Conservation (phyloP, 2,329 filamentous ascomycete genomes). For the Apiospora sp. region DNA sequence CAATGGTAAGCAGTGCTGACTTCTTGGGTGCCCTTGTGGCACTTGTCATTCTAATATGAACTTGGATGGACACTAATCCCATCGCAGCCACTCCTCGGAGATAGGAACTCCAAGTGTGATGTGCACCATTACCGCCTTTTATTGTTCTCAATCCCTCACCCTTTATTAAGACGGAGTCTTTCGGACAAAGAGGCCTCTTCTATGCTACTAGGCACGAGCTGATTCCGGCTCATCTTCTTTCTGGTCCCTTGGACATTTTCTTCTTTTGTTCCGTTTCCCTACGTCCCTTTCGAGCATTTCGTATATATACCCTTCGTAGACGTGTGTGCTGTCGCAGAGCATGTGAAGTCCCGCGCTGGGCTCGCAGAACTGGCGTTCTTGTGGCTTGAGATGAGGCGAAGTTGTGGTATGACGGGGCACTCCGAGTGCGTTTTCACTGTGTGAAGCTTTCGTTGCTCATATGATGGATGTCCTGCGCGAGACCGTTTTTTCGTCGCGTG, state of each 20-base stretch:
- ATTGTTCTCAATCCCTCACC: not conserved
- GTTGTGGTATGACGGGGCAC: not conserved
- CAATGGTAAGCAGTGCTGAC: slow-evolving; percentile 54
- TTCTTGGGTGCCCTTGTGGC: not conserved
- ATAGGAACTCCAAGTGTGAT: slow-evolving; percentile 39
- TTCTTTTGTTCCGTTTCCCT: not conserved
- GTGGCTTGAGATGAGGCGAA: slow-evolving; percentile 9
- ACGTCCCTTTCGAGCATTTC: slow-evolving; percentile 12
- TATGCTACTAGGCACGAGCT: not conserved
- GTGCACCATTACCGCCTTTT: not conserved
- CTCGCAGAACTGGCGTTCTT: slow-evolving; percentile 8
- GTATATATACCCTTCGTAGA: slow-evolving; percentile 22
- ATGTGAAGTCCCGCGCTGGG: not conserved
- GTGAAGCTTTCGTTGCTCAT: not conserved
- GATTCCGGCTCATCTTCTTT: not conserved
- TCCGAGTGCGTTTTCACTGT: not conserved
- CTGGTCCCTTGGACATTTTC: slow-evolving; percentile 2
- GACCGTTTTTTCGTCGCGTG: not conserved
- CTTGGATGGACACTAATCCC: slow-evolving; percentile 26
- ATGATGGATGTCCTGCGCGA: not conserved
- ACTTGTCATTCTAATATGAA: not conserved
- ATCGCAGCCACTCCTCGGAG: slow-evolving; percentile 42
- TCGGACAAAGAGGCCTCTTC: slow-evolving; percentile 4
- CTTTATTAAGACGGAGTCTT: not conserved
- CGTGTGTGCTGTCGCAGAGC: slow-evolving; percentile 19